Evolutionary conservation across 305 asterid genomes (phyloP), one percentile per base, ranked within the genome.

Genomic region (Solanum hybrid): DNA sequence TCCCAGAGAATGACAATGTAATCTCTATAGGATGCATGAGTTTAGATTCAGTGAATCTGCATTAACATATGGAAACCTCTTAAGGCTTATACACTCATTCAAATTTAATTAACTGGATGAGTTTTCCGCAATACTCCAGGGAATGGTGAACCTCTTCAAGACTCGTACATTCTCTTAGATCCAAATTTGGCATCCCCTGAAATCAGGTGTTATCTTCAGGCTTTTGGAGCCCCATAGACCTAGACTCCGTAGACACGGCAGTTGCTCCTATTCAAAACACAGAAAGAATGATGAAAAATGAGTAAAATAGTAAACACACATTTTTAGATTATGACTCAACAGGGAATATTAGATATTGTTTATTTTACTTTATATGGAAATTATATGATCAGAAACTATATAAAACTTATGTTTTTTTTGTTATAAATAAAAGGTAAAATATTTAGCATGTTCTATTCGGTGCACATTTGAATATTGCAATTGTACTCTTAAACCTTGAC

Each of bases 71-170:
- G 36, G 79, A 29, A 75, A 27, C 36, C 34, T 75, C 11, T 75
- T 0, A 29, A 29, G 36, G 10, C n/a, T 3, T 12, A 2, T 1
- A 73, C 79, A 73, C 3, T 1, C 1, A 27, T 0, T 0, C 33
- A 72, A 70, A 70, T 11, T 4, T 24, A 68, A 68, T 36, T 36
- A 38, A 38, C 32, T 24, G 0, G 6, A 24, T 11, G 77, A 70
- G 77, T 70, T 70, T 24, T 24, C 1, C 2, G 77, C 17, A 10
- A 70, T 4, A 10, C 13, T 2, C 7, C 3, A 70, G 8, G 32
- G 32, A 70, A 70, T 4, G 32, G 8, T 24, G 17, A 70, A 70
- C 17, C 17, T 70, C 77, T 70, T 24, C 7, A 70, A 70, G 17
- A 24, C 32, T 70, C 17, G 2, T 24, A 70, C 8, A 70, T 4